A percentile compares a stretch with the other conserved stretches of the same genome.
Evolutionary conservation across 106 monocot genomes (phyloP).

Genomic region (Acanthochlamys bracteata): DNA sequence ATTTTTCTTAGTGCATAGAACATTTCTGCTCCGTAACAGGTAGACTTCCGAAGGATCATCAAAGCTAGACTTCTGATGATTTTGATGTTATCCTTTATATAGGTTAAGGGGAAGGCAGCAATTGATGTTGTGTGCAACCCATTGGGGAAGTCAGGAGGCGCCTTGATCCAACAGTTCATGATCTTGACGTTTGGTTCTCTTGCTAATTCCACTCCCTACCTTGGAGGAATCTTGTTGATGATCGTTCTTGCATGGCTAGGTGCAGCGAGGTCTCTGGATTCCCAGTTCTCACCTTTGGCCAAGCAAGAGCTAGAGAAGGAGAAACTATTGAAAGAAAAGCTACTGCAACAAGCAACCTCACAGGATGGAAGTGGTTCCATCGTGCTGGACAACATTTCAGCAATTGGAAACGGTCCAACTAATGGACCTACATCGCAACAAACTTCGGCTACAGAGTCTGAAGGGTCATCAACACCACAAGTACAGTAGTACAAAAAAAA

Average conservation of each 20-base stretch:
- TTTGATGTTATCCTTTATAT: not conserved
- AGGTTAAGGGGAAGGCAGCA: conserved; percentile 97
- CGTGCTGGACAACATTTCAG: not conserved
- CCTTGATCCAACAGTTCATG: conserved; percentile 97
- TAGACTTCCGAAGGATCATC: no score
- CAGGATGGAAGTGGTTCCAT: conserved; percentile 15
- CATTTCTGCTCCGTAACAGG: no score
- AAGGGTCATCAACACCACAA: conserved; percentile 8
- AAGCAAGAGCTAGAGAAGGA: conserved; percentile 79
- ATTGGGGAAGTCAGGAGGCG: conserved; percentile 96
- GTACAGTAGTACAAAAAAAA: conserved; percentile 6
- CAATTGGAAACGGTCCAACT: conserved; percentile 6
- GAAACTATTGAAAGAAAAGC: conserved; percentile 25
- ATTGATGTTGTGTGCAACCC: conserved; percentile 99
- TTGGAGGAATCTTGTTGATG: conserved; percentile 90
- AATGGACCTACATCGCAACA: conserved; percentile 27
- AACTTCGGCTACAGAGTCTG: conserved; percentile 20
- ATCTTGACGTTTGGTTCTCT: conserved; percentile 93
- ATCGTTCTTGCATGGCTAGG: conserved; percentile 91
- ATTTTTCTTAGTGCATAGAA: no score
- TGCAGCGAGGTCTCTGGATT: conserved; percentile 78
- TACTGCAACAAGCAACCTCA: conserved; percentile 9
- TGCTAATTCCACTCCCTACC: conserved; percentile 88
- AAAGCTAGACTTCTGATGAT: no score
- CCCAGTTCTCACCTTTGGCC: conserved; percentile 86